Evolutionary conservation across 768 basidiomycete species (phyloP), one percentile per base, ranked within the genome.

Genomic region (Rhizopogon sp.): DNA sequence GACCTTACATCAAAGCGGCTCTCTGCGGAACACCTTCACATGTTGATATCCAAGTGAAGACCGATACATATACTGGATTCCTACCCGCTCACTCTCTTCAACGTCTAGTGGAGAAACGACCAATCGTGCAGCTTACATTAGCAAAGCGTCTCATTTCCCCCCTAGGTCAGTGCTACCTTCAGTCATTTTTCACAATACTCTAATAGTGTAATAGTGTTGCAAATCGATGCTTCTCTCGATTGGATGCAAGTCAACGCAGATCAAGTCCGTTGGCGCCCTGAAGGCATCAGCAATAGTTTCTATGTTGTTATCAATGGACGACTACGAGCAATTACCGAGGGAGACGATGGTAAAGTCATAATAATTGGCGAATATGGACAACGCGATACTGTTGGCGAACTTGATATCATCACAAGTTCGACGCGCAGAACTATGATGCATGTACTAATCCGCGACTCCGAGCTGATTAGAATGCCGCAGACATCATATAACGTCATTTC

Each of bases 231-330:
- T 1, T 92, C 94, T 0, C 76, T 99, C 58, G 97, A 99, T 64
- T 99, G 97, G 97, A 90, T 93, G 82, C 97, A 98, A 71, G 92
- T 95, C 6, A 87, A 87, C 59, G 93, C 94, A 1, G 93, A 96
- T 1, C 94, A 98, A 70, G 93, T 97, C 42, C 76, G 96, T 29
- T 98, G 95, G 87, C 81, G 95, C 33, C 88, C 94, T 33, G 85
- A 88, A 33, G 97, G 98, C 57, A 75, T 74, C 45, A 93, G 95
- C 59, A 92, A 98, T 64, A 95, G 93, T 62, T 98, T 98, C 71
- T 98, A 97, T 68, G 96, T 99, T 56, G 97, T 96, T 58, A 91
- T 96, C 67, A 96, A 98, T 66, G 97, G 97, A 47, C 93, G 97
- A 61, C 74, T 99, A 16, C 84, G 97, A 58, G 90, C 93, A 2